Evolutionary conservation across 805 yeast species (phyloP).

Genomic region (Kodamaea restingae): DNA sequence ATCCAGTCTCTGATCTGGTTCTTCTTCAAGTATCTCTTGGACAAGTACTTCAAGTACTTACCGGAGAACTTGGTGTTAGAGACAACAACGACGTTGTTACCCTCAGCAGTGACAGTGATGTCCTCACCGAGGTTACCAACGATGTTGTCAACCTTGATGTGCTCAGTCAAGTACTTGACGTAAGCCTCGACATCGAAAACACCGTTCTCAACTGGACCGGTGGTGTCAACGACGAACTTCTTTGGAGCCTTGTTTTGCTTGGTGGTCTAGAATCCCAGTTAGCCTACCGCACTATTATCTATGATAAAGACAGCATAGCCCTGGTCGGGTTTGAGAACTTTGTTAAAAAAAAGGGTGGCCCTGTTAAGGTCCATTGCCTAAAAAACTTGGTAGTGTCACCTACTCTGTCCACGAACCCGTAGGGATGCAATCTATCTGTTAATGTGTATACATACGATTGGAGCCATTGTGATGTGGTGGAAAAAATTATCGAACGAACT

Average conservation of each 20-base stretch:
- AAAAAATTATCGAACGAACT: slow-evolving; percentile 3
- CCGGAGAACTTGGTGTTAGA: slow-evolving; percentile 97
- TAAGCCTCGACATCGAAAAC: slow-evolving; percentile 96
- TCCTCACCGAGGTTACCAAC: slow-evolving; percentile 96
- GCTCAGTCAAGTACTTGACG: slow-evolving; percentile 97
- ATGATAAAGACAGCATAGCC: slow-evolving; percentile 47
- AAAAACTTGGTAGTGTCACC: background rate
- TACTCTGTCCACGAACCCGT: slow-evolving; percentile 22
- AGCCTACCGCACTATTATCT: slow-evolving; percentile 68
- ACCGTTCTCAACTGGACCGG: slow-evolving; percentile 96
- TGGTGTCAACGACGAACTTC: slow-evolving; percentile 92
- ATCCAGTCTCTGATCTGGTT: slow-evolving; percentile 99
- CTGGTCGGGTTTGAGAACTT: slow-evolving; percentile 36
- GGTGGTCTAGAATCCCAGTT: slow-evolving; percentile 64
- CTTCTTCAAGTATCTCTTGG: slow-evolving; percentile 99
- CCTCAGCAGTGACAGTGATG: slow-evolving; percentile 82
- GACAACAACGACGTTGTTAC: slow-evolving; percentile 84
- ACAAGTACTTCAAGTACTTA: slow-evolving; percentile 98
- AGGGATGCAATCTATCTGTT: slow-evolving; percentile 30
- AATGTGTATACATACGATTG: slow-evolving; percentile 67
- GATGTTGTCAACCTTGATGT: slow-evolving; percentile 97
- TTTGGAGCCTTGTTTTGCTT: slow-evolving; percentile 67
- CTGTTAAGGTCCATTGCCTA: background rate
- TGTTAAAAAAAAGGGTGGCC: slow-evolving; percentile 9
- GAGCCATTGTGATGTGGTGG: slow-evolving; percentile 60